Evolutionary conservation across 208 protist species (phyloP).

Genomic region (Naegleria gruberi): DNA sequence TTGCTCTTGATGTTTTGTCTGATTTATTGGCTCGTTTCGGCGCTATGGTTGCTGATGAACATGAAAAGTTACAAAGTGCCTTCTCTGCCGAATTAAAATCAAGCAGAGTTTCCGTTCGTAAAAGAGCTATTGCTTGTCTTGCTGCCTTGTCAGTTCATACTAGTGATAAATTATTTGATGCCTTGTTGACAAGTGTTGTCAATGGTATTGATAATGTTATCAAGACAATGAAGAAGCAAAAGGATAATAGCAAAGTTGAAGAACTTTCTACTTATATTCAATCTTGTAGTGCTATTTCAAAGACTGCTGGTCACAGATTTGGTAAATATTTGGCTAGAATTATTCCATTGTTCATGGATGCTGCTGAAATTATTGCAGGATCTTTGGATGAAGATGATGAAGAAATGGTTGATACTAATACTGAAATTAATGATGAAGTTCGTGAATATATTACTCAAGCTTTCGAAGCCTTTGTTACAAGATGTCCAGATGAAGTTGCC

Average conservation of each 20-base stretch:
- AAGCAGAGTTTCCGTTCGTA: constrained; percentile 39
- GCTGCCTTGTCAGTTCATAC: constrained; percentile 35
- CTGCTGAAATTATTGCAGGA: constrained; percentile 40
- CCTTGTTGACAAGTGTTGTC: constrained; percentile 42
- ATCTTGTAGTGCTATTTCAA: constrained; percentile 42
- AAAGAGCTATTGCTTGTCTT: constrained; percentile 52
- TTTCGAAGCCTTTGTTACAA: constrained; percentile 58
- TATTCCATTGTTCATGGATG: constrained; percentile 47
- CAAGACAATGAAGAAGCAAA: constrained; percentile 39
- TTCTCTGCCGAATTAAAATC: constrained; percentile 46
- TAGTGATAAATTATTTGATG: constrained; percentile 49
- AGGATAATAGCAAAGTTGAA: neutral
- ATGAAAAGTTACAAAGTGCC: constrained; percentile 49
- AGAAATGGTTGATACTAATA: constrained; percentile 45
- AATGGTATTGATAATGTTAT: constrained; percentile 41
- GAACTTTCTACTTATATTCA: constrained; percentile 50
- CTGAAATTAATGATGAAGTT: constrained; percentile 30
- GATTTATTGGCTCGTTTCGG: constrained; percentile 54
- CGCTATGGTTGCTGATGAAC: constrained; percentile 33
- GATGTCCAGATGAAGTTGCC: constrained; percentile 51
- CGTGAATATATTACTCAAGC: constrained; percentile 37
- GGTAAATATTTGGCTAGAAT: constrained; percentile 53
- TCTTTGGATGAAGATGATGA: constrained; percentile 48
- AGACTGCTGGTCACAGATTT: constrained; percentile 50
- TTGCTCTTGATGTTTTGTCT: constrained; percentile 51